Evolutionary conservation across 345 rosid species (phyloP), one percentile per base, ranked within the genome.

Genomic region (Gossypium sturtianum): DNA sequence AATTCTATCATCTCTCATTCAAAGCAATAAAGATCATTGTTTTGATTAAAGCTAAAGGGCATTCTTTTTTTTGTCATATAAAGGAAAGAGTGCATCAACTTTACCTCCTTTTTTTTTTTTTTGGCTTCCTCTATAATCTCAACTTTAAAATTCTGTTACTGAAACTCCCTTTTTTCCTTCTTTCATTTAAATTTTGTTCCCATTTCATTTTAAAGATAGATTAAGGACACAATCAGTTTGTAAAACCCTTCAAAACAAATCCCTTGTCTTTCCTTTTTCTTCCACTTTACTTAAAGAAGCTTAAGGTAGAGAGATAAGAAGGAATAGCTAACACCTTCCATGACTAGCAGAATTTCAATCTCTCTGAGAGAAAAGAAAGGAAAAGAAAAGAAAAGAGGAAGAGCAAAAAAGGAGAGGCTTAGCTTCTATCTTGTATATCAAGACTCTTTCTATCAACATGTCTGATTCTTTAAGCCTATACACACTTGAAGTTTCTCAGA

Each of bases 41-140:
- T 56, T 81, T 87, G 86, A 77, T 86, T 85, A 90, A 90, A 88
- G 92, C 65, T 74, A 64, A 82, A 85, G 90, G 86, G 82, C 64
- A 86, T 79, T 57, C 61, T 3, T 29, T 29, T 29, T 23, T 75
- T 82, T 76, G 87, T 76, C 87, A 80, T 64, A 72, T 61, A 77
- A 77, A 81, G 70, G 63, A 61, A 74, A 48, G 25, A 78, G 72
- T 52, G 79, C 78, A 78, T 79, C 86, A 65, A 79, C 86, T 89
- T 87, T 80, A 70, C 85, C 78, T 83, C 82, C 58, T 52, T 8
- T 25, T 48, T 67, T 25, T 43, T 54, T 20, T 19, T 56, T 22
- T 20, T 23, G 23, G 16, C 54, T 34, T 58, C 80, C 76, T 64
- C 44, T 68, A 16, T 25, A 77, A 79, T 78, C 84, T 61, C 72